Conservation (phyloP, 1,284 basidiomycete genomes). For the Fomitopsis palustris region DNA sequence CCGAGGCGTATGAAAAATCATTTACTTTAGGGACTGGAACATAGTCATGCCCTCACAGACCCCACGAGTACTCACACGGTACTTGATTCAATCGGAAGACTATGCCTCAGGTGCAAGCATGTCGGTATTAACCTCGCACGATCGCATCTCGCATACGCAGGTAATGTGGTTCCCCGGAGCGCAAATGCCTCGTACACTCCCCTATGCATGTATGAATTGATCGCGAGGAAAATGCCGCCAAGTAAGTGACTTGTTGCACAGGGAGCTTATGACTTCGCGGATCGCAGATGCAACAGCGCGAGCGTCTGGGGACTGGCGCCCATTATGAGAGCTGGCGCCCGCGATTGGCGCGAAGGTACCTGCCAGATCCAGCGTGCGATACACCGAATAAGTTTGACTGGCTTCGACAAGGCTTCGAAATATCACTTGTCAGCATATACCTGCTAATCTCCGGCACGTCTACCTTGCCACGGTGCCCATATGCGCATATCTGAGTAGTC, state of each 20-base stretch:
- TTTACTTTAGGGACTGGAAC: not conserved
- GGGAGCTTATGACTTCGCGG: constrained; percentile 48
- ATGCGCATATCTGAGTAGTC: not conserved
- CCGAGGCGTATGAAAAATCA: constrained; percentile 33
- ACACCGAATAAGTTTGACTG: not conserved
- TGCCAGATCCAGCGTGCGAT: not conserved
- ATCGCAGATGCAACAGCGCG: not conserved
- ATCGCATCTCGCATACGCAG: no score
- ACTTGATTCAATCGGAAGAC: no score
- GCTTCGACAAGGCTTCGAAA: no score
- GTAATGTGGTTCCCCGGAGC: no score
- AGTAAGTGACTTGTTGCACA: constrained; percentile 76
- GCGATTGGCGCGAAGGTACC: not conserved
- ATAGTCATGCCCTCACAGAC: not conserved
- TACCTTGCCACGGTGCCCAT: not conserved
- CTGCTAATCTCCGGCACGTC: no score
- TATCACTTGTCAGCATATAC: no score
- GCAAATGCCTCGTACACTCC: no score
- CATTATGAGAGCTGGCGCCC: not conserved
- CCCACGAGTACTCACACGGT: no score
- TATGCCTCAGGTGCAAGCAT: no score
- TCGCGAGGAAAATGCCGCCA: no score
- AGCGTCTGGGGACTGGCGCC: not conserved
- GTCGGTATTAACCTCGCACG: no score
- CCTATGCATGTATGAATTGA: no score